A percentile compares a stretch with the other conserved stretches of the same genome.
Conservation (phyloP, 768 basidiomycete species). For the Tulasnella sp. region DNA sequence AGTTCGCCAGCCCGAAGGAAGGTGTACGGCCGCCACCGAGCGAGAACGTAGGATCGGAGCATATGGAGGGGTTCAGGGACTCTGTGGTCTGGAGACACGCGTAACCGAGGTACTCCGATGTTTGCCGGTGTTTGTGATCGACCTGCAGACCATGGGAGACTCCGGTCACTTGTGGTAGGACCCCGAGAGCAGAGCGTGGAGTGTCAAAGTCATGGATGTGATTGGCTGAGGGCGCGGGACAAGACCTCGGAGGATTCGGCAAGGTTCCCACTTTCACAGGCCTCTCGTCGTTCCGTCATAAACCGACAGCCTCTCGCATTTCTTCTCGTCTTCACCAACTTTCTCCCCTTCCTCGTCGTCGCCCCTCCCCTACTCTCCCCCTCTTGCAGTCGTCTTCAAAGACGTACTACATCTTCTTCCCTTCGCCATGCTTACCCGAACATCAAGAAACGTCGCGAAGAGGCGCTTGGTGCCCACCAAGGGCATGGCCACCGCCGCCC, state of each 20-base stretch:
- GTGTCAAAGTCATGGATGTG: not conserved
- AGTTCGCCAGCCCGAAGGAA: not conserved
- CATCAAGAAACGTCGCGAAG: not conserved
- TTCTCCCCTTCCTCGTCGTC: constrained; percentile 17
- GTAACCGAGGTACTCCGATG: not conserved
- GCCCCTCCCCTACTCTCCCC: not conserved
- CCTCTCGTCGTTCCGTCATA: constrained; percentile 14
- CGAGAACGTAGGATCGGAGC: not conserved
- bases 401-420: not conserved
- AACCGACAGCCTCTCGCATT: constrained; percentile 8
- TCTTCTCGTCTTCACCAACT: constrained; percentile 4
- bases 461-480: not conserved
- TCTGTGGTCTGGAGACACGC: not conserved
- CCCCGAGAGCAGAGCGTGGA: not conserved
- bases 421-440: constrained; percentile 6
- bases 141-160: constrained; percentile 3
- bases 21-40: not conserved
- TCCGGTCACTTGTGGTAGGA: not conserved
- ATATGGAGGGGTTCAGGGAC: not conserved
- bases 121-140: not conserved
- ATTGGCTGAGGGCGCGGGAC: not conserved
- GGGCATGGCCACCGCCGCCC: constrained; percentile 70
- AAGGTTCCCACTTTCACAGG: constrained; percentile 8
- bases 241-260: not conserved
- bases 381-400: not conserved